Percentiles rank a stretch among this genome's conserved stretches.
These are phyloP conservation scores for Sporothrix curviconia DNA, from an alignment of 2,329 filamentous ascomycete species.

Conservation along the genomic window DNA sequence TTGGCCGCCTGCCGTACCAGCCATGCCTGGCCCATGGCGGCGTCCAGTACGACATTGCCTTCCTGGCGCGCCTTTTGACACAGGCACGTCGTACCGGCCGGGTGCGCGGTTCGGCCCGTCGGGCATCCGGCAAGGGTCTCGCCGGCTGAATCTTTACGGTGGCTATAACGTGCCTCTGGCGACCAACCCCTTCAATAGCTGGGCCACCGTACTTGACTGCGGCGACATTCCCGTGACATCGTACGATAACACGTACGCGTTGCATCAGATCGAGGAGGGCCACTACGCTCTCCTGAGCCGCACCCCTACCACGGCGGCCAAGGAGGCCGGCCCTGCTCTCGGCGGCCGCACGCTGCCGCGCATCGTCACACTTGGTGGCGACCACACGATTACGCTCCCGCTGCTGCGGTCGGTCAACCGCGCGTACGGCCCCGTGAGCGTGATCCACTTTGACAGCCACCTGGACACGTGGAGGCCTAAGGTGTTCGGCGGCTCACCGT, in stretches of 20 bases:
- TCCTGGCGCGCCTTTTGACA: slow-evolving; percentile 79
- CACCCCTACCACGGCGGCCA: slow-evolving; percentile 60
- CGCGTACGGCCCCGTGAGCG: slow-evolving; percentile 53
- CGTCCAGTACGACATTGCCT: slow-evolving; percentile 76
- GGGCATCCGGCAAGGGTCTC: slow-evolving; percentile 79
- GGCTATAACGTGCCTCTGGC: slow-evolving; percentile 79
- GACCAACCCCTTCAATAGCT: slow-evolving; percentile 75
- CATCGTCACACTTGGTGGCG: slow-evolving; percentile 67
- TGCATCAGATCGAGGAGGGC: slow-evolving; percentile 79
- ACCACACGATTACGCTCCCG: slow-evolving; percentile 57
- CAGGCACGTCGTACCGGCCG: slow-evolving; percentile 76
- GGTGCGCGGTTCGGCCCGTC: slow-evolving; percentile 79
- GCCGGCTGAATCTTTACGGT: slow-evolving; percentile 78
- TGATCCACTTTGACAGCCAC: slow-evolving; percentile 58
- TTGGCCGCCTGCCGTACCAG: slow-evolving; percentile 70
- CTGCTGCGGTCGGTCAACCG: slow-evolving; percentile 54
- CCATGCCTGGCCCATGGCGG: slow-evolving; percentile 66
- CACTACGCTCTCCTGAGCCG: slow-evolving; percentile 71
- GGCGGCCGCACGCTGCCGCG: slow-evolving; percentile 70
- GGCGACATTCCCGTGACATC: slow-evolving; percentile 81
- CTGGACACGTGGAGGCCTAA: slow-evolving; percentile 74
- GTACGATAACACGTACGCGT: slow-evolving; percentile 77
- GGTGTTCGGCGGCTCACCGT: slow-evolving; percentile 77
- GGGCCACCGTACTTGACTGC: slow-evolving; percentile 75
- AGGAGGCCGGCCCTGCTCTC: slow-evolving; percentile 61